Base-by-base conservation (phyloP, 257 asterid species). In the Fraxinus excelsior region DNA sequence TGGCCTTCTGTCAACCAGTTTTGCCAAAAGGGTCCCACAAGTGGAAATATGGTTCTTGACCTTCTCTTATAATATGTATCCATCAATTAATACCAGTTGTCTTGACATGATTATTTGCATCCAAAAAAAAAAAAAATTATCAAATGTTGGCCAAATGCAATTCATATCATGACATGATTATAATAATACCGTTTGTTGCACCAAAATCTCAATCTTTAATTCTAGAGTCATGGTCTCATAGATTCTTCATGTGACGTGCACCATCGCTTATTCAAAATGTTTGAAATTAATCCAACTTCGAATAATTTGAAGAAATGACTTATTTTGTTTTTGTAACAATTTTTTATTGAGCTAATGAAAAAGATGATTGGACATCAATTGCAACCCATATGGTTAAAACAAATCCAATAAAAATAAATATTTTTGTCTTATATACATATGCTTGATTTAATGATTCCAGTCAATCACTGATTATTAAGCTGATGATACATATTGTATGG, bases 11-110 rank as follows among this genome's bases (percentile, higher is more conserved):
- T 44, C 79, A 53, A 66, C 62, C 79, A 75, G 72, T 31, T 73
- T 53, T 62, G 18, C n/a, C 35, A 62, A 62, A 35, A 51, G 81
- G 92, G 82, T 72, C 95, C 92, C 86, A 69, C 77, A 42, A 6
- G 68, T 62, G 18, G 68, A 7, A 46, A 66, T 67, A 60, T 65
- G 67, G 76, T 78, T 84, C 72, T 85, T 38, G 66, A 46, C 49
- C 56, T 26, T 68, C 34, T 62, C 34, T 62, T 23, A 1, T 6
- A 21, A 7, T 58, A 67, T 16, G 1, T 42, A 11, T 67, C 49
- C 37, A 19, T 58, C 68, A 82, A 65, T 83, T 81, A 82, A 81
- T 76, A 77, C 84, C 81, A 85, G 82, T 89, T 87, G 94, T 85
- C 81, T 72, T 37, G 67, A 76, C 83, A 70, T 70, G 67, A 80